Evolutionary conservation across 495 filamentous ascomycete genomes (phyloP).

Genomic region (Penicillium diatomitis): DNA sequence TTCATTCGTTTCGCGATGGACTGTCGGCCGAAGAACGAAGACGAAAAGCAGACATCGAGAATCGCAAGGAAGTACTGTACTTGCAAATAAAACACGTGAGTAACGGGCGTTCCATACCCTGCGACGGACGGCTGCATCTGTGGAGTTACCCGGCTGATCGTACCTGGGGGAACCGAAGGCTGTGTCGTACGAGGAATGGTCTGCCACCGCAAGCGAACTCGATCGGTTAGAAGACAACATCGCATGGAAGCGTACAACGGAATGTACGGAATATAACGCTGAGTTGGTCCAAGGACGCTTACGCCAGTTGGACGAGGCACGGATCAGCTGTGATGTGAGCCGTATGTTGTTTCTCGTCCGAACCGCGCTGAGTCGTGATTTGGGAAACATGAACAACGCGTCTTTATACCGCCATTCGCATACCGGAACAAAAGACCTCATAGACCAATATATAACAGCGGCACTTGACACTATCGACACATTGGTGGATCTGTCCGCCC

Average conservation of each 20-base stretch:
- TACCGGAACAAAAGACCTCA: slow-evolving; percentile 75
- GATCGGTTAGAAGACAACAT: slow-evolving; percentile 75
- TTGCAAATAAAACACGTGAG: slow-evolving; percentile 53
- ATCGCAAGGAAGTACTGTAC: slow-evolving; percentile 54
- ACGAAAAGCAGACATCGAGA: slow-evolving; percentile 39
- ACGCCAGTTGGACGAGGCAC: slow-evolving; percentile 64
- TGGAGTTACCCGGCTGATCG: slow-evolving; percentile 8
- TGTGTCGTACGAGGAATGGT: slow-evolving; percentile 52
- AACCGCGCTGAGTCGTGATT: slow-evolving; percentile 67
- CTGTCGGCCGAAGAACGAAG: slow-evolving; percentile 45
- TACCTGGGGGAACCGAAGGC: slow-evolving; percentile 34
- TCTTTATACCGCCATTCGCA: slow-evolving; percentile 78
- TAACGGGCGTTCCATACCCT: background rate
- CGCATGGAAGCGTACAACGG: slow-evolving; percentile 65
- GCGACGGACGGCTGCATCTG: slow-evolving; percentile 7
- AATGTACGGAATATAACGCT: slow-evolving; percentile 60
- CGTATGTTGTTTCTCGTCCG: slow-evolving; percentile 74
- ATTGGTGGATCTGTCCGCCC: slow-evolving; percentile 55
- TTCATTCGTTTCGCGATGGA: slow-evolving; percentile 46
- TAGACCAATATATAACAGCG: slow-evolving; percentile 79
- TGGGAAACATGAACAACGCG: slow-evolving; percentile 80
- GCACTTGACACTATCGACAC: slow-evolving; percentile 61
- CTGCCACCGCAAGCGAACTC: slow-evolving; percentile 59
- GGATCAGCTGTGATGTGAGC: slow-evolving; percentile 61
- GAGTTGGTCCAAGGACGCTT: slow-evolving; percentile 58